Evolutionary conservation across 345 rosid genomes (phyloP), one percentile per base, ranked within the genome.

Genomic region (Trapa bicornis): DNA sequence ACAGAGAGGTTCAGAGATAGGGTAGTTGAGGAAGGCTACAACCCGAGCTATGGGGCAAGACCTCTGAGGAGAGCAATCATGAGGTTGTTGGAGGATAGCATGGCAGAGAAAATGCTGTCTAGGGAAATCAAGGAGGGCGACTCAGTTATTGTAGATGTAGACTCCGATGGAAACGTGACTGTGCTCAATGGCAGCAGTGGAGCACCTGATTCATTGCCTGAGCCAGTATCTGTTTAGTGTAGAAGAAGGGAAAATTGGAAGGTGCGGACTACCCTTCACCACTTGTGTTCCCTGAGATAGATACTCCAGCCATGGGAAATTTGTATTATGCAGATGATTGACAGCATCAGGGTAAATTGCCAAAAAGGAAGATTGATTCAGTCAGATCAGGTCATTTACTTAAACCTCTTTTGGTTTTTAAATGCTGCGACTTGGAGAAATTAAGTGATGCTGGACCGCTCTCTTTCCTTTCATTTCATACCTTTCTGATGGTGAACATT

Each of bases 31-130:
- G 91, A 82, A 78, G 89, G 91, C 6, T 75, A 78, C 14, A 80
- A 78, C 67, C 81, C 83, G 0, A 77, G 75, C 67, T 83, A 86
- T 56, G 89, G 91, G 58, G 95, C 87, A 0, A 86, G 95, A 66
- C 89, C 95, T 0, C 74, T 88, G 73, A 78, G 83, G 58, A 84
- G 89, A 65, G 87, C 91, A 0, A 76, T 86, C 61, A 76, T 77
- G 74, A 81, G 85, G 67, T 75, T 81, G 6, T 43, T 86, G 66
- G 87, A 84, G 65, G 89, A 86, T 52, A 80, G 76, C 16, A 70
- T 84, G 80, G 89, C 87, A 0, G 91, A 83, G 74, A 76, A 61
- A 12, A 86, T 88, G 73, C 76, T 88, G 4, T 73, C 77, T 15
- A 80, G 85, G 65, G 71, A 60, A 41, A 75, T 88, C 52, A 71